phyloP scores from a whole-genome alignment of 2,329 filamentous ascomycete species.

The Pseudogymnoascus sp. region DNA sequence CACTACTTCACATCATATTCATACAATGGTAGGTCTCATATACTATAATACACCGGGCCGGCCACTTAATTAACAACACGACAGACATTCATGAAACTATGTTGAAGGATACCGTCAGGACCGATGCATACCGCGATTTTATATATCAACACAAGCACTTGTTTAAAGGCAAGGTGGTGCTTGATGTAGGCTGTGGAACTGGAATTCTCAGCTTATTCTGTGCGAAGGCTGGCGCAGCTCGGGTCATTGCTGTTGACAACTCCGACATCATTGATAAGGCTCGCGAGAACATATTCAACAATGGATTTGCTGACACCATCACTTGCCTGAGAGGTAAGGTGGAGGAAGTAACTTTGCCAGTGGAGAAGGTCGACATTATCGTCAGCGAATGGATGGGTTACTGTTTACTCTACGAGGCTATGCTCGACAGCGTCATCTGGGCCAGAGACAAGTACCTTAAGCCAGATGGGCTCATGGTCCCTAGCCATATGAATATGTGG shows the following conservation, averaged over 20 bases:
- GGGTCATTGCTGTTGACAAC: slow-evolving; percentile 87
- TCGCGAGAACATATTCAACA: slow-evolving; percentile 74
- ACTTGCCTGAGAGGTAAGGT: slow-evolving; percentile 78
- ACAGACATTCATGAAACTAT: slow-evolving; percentile 89
- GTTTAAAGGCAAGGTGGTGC: slow-evolving; percentile 76
- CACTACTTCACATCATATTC: slow-evolving; percentile 60
- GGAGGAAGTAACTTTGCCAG: slow-evolving; percentile 74
- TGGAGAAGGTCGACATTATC: slow-evolving; percentile 82
- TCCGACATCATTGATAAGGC: slow-evolving; percentile 85
- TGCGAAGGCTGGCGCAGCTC: slow-evolving; percentile 76
- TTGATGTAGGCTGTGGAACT: slow-evolving; percentile 84
- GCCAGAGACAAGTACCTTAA: slow-evolving; percentile 81
- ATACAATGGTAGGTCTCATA: slow-evolving; percentile 47
- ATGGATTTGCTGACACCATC: slow-evolving; percentile 65
- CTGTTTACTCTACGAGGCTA: slow-evolving; percentile 84
- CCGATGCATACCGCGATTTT: slow-evolving; percentile 88
- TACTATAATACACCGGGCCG: neutral
- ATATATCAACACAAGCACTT: slow-evolving; percentile 86
- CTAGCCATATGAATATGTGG: slow-evolving; percentile 75
- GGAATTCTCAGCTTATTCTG: slow-evolving; percentile 94
- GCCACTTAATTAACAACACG: neutral
- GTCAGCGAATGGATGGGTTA: slow-evolving; percentile 99
- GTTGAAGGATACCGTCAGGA: slow-evolving; percentile 84
- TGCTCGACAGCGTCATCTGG: slow-evolving; percentile 87
- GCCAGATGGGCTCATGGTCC: slow-evolving; percentile 73